Evolutionary conservation across 805 yeast species (phyloP).

Genomic region (Phaffomyces antillensis): DNA sequence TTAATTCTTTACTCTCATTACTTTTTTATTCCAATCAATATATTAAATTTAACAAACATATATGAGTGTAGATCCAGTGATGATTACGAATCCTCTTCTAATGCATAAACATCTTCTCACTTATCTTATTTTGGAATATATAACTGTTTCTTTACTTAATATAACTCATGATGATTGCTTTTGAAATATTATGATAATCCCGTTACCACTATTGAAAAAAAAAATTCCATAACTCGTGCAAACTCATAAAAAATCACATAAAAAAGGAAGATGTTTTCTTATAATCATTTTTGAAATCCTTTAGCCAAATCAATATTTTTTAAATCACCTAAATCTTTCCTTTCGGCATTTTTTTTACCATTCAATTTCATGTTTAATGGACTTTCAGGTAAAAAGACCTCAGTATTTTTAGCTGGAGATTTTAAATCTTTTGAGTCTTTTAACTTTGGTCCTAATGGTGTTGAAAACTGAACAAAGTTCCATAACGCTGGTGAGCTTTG

Average conservation of each 20-base stretch:
- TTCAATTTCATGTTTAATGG: conserved; percentile 17
- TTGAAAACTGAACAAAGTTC: conserved; percentile 80
- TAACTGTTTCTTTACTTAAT: no score
- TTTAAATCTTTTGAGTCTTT: conserved; percentile 6
- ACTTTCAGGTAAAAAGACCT: conserved; percentile 13
- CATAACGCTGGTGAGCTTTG: conserved; percentile 80
- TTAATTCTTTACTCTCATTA: no score
- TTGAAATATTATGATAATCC: not conserved
- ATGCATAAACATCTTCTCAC: no score
- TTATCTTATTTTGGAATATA: no score
- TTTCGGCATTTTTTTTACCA: conserved; percentile 2
- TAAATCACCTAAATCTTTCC: conserved; percentile 30
- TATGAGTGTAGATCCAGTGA: no score
- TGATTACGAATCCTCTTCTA: no score
- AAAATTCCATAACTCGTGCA: no score
- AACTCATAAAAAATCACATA: no score
- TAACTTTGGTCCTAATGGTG: conserved; percentile 26
- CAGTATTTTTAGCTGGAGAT: conserved; percentile 18
- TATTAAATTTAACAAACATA: no score
- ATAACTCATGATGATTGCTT: no score
- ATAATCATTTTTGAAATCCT: conserved; percentile 31
- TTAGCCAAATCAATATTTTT: conserved; percentile 41
- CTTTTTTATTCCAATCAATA: no score
- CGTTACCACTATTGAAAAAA: not conserved
- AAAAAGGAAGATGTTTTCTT: no score